Base-by-base conservation (phyloP, 371 early-diverging fungal species). In the Syncephalastrum monosporum region DNA sequence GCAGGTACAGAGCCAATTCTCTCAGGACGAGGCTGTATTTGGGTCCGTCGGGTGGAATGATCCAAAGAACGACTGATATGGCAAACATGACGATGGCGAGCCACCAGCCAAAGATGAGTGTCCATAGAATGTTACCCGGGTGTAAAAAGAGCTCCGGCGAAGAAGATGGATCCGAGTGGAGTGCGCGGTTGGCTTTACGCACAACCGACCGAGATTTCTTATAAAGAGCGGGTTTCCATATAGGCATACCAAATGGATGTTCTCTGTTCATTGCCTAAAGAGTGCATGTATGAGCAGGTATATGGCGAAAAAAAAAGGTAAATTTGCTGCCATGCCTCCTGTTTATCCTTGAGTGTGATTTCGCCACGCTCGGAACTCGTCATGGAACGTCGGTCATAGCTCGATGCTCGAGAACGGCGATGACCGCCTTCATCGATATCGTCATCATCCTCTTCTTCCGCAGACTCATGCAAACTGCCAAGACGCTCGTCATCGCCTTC, bases 171-270 rank as follows among this genome's bases (percentile, higher is more conserved):
- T 81, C 82, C 4, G 90, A 85, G 63, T 95, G 97, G 47, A 98
- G 72, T 4, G 93, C 95, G 17, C 82, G 75, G 57, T 93, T 87
- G 49, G 92, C 92, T 24, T 83, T 82, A 6, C 86, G 84, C 16
- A 89, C 88, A 43, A 97, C 92, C 14, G 91, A 88, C 23, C 98
- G 89, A 12, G 87, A 82, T 65, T 98, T 98, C 65, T 95, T 94
- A 82, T 97, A 98, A 29, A 98, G 82, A 10, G 97, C 96, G 16
- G 96, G 94, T 72, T 98, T 98, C 98, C 98, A 98, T 14, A 97
- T 77, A 10, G 92, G 92, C 51, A 97, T 64, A 52, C 98, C 98
- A 65, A 98, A 98, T n/a, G 95, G 96, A 75, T 96, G 96, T 21
- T 80, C 77, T 29, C 74, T 84, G 69, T 92, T 92, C 64, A 92